Percentiles rank a stretch among this genome's conserved stretches.
Conservation (phyloP, 129 eudicot species). For the Artemisia tridentata region DNA sequence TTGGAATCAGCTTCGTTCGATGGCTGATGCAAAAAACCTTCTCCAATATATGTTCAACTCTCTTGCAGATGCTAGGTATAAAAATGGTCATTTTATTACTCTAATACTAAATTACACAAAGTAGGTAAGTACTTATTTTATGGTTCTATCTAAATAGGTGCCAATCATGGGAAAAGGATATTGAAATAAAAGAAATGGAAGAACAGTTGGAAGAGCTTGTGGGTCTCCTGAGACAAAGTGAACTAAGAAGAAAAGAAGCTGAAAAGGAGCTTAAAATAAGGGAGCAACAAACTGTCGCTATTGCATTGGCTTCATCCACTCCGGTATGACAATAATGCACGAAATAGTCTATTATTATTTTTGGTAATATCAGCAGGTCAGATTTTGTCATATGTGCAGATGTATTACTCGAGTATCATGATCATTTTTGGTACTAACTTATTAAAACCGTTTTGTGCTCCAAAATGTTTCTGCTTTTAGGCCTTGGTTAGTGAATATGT, state of each 20-base stretch:
- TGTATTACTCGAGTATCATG: constrained; percentile 4
- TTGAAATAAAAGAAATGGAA: constrained; percentile 92
- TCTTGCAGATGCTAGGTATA: constrained; percentile 74
- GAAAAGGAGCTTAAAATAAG: constrained; percentile 84
- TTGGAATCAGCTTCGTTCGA: constrained; percentile 92
- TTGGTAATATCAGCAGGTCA: constrained; percentile 90
- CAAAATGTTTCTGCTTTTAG: too few species aligned
- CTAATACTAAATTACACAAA: background rate
- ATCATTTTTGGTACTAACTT: background rate
- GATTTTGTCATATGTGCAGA: constrained; percentile 10
- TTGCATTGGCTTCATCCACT: constrained; percentile 65
- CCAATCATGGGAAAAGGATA: constrained; percentile 78
- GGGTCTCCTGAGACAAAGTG: constrained; percentile 81
- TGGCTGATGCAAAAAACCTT: constrained; percentile 94
- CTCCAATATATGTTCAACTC: constrained; percentile 89
- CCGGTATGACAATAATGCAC: constrained; percentile 36
- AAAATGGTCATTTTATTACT: constrained; percentile 7
- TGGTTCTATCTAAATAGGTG: constrained; percentile 51
- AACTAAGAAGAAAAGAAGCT: constrained; percentile 78
- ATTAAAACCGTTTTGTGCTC: too few species aligned
- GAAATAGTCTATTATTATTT: background rate
- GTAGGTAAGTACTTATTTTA: constrained; percentile 8
- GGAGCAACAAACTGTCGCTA: constrained; percentile 71
- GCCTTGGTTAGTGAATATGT: too few species aligned
- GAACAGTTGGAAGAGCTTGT: constrained; percentile 95